These are phyloP conservation scores for Colletotrichum siamense DNA, from an alignment of 2,329 filamentous ascomycete species.

Conservation along the genomic window DNA sequence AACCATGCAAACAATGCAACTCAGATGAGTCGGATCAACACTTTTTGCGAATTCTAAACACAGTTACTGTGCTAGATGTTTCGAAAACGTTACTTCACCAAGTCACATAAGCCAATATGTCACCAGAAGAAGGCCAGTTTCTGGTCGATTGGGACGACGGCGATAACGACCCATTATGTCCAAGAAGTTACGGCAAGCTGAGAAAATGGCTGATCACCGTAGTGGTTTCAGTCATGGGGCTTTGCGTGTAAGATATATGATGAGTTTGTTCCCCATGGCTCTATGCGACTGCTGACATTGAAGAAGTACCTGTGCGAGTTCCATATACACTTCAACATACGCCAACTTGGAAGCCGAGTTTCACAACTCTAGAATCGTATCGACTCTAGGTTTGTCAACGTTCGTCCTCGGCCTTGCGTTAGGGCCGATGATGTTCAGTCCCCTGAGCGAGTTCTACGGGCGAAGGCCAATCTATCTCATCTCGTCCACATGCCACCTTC, in stretches of 20 bases:
- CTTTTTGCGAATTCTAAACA: neutral
- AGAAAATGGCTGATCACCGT: conserved; percentile 82
- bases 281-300: neutral
- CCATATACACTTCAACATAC: conserved; percentile 87
- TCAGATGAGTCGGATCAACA: neutral
- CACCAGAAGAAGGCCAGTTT: conserved; percentile 48
- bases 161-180: conserved; percentile 75
- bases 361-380: conserved; percentile 71
- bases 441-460: conserved; percentile 80
- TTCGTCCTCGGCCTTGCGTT: conserved; percentile 80
- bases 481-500: conserved; percentile 75
- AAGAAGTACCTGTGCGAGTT: conserved; percentile 78
- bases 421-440: conserved; percentile 68
- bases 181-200: conserved; percentile 67
- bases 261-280: rapidly evolving
- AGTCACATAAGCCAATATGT: neutral
- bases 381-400: conserved; percentile 79
- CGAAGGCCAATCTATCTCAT: conserved; percentile 80
- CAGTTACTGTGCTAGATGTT: rapidly evolving
- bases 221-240: conserved; percentile 73
- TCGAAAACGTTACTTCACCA: neutral
- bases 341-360: conserved; percentile 80
- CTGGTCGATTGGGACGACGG: conserved; percentile 78
- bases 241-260: conserved; percentile 80
- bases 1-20: neutral